Evolutionary conservation across 2,329 filamentous ascomycete genomes (phyloP).

Genomic region (Arachnopeziza araneosa): DNA sequence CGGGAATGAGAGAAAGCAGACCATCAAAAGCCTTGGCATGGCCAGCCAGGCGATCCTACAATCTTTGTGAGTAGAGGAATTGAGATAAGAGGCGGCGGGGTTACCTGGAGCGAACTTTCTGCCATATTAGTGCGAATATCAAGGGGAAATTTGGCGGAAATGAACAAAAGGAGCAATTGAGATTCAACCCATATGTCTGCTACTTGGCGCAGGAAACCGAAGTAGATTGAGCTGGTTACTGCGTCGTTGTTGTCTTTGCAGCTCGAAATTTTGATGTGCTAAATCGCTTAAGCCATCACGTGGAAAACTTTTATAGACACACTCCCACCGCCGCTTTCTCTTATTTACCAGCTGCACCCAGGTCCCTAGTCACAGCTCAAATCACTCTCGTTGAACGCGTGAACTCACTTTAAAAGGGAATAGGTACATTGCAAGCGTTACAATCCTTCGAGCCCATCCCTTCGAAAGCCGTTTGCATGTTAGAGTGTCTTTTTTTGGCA

Average conservation of each 20-base stretch:
- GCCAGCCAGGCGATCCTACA: slow-evolving; percentile 48
- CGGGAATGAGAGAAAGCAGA: slow-evolving; percentile 64
- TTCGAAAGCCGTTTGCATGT: too few species aligned
- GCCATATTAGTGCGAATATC: slow-evolving; percentile 21
- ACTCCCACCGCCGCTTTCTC: background rate
- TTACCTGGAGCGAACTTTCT: slow-evolving; percentile 30
- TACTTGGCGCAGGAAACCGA: background rate
- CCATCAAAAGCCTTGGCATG: slow-evolving; percentile 38
- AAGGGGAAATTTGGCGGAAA: background rate
- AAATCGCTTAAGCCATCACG: background rate
- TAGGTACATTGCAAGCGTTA: too few species aligned
- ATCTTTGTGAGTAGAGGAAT: slow-evolving; percentile 8
- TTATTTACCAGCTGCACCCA: too few species aligned
- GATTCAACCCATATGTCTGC: background rate
- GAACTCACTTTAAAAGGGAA: too few species aligned
- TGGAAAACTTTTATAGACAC: background rate
- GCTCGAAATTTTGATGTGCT: background rate
- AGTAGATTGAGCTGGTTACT: background rate
- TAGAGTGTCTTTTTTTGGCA: too few species aligned
- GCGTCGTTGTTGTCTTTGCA: background rate
- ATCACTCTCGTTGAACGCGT: too few species aligned
- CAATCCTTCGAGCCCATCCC: too few species aligned
- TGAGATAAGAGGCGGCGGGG: slow-evolving; percentile 18
- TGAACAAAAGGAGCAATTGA: background rate
- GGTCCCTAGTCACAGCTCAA: too few species aligned